phyloP scores from a whole-genome alignment of 495 filamentous ascomycete genomes.

The Aspergillus campestris region DNA sequence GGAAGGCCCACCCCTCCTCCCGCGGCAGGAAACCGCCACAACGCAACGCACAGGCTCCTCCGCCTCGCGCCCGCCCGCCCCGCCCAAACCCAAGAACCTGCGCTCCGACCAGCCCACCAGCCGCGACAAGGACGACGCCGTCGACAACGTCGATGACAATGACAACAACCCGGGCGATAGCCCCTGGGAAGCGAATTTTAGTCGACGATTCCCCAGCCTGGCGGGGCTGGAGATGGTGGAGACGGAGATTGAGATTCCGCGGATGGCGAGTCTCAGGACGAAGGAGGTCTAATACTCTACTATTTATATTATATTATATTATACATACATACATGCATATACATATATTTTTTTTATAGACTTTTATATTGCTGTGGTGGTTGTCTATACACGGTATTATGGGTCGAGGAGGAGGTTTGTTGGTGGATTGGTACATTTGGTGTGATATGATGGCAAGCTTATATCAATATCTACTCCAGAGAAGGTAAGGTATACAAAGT shows the following conservation, averaged over 20 bases:
- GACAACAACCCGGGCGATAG: slow-evolving; percentile 15
- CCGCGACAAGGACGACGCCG: slow-evolving; percentile 5
- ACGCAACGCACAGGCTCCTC: slow-evolving; percentile 17
- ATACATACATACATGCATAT: no score
- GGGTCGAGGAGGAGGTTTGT: no score
- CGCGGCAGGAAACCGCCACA: slow-evolving; percentile 13
- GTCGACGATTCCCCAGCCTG: slow-evolving; percentile 72
- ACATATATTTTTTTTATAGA: no score
- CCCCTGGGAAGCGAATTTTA: slow-evolving; percentile 63
- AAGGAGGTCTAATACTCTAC: slow-evolving; percentile 29
- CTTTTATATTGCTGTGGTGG: no score
- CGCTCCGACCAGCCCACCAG: slow-evolving; percentile 21
- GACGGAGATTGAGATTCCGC: slow-evolving; percentile 49
- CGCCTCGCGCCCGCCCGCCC: slow-evolving; percentile 36
- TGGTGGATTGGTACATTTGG: no score
- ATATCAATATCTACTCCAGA: no score
- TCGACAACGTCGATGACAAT: slow-evolving; percentile 11
- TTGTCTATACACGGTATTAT: no score
- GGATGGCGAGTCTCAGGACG: slow-evolving; percentile 29
- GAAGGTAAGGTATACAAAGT: background rate
- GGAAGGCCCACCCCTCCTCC: slow-evolving; percentile 10
- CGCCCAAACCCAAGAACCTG: slow-evolving; percentile 55
- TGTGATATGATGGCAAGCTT: no score
- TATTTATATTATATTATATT: background rate
- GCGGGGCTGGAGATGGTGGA: slow-evolving; percentile 78